Base-by-base conservation (phyloP, 345 rosid species). In the Brassica rapa region DNA sequence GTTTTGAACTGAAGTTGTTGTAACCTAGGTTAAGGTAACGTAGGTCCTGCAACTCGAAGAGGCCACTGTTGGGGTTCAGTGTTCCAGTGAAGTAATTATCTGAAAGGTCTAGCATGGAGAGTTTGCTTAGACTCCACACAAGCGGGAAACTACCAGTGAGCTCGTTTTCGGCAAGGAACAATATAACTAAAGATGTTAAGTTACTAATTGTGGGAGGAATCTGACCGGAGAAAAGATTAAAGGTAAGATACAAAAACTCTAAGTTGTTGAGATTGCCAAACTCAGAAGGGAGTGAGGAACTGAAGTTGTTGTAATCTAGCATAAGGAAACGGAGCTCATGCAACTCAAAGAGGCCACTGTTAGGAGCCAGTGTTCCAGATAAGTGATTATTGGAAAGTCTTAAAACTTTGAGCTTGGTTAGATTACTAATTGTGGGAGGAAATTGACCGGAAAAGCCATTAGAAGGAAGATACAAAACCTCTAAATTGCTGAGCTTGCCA, bases 351-450 rank as follows among this genome's bases (percentile, higher is more conserved):
- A 51, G 56, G 7, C 19, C 56, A 49, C 56, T n/a, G 7, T 4
- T 49, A 5, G 56, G 56, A 49, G 6, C 15, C 7, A 51, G 8
- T n/a, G 56, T n/a, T 5, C 80, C 24, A 1, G 15, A 51, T 46
- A 77, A 6, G 43, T 1, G 1, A 14, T 77, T 77, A 0, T 3
- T 0, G 5, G 0, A 0, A 62, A 49, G 70, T 8, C 0, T 0
- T 15, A 76, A 43, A 0, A 1, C 0, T 0, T 24, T 29, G 23
- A 77, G 51, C 4, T 0, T 0, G 3, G 80, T 69, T 9, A 76
- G 27, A 62, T 77, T 77, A 51, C 80, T 62, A 39, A 70, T 1
- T 23, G 57, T 8, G 70, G 75, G 0, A 49, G 80, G 80, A 62
- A 77, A 75, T 49, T 62, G 70, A 24, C 64, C 75, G 0, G 4